Evolutionary conservation across 208 protist genomes (phyloP).

Genomic region (Wallacemonas sp.): DNA sequence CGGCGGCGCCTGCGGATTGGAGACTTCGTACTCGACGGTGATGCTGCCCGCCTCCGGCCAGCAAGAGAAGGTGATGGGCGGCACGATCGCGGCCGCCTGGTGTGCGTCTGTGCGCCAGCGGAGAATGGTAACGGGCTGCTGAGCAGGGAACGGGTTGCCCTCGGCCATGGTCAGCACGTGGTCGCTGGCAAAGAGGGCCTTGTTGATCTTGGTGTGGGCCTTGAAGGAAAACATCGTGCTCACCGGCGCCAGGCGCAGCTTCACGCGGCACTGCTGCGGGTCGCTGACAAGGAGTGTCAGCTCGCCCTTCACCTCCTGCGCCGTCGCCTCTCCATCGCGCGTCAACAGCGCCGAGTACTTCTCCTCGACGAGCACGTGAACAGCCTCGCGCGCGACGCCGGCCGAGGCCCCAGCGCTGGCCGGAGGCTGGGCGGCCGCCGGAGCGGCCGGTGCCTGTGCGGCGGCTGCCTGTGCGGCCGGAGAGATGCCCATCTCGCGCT

Average conservation of each 20-base stretch:
- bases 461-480: conserved; percentile 5
- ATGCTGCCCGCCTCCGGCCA: conserved; percentile 72
- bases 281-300: conserved; percentile 78
- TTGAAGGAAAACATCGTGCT: conserved; percentile 76
- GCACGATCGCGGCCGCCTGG: conserved; percentile 16
- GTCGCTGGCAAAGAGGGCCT: conserved; percentile 74
- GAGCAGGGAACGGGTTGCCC: conserved; percentile 73
- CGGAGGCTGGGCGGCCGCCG: too few relatives aligned
- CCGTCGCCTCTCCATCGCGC: conserved; percentile 53
- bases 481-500: conserved; percentile 63
- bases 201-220: conserved; percentile 87
- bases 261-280: conserved; percentile 50
- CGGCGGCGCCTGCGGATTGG: conserved; percentile 30
- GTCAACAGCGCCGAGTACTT: conserved; percentile 60
- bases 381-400: conserved; percentile 24
- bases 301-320: conserved; percentile 71
- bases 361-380: conserved; percentile 72
- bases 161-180: conserved; percentile 80
- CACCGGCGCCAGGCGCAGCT: conserved; percentile 52
- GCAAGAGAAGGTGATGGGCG: conserved; percentile 79
- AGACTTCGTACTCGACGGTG: conserved; percentile 86
- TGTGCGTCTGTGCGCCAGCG: conserved; percentile 59
- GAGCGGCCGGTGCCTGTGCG: not conserved
- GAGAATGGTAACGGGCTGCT: conserved; percentile 81
- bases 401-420: not conserved